Percentiles rank a stretch among this genome's conserved stretches.
phyloP scores from a whole-genome alignment of 768 basidiomycete genomes.

The Lactifluus pinguis region DNA sequence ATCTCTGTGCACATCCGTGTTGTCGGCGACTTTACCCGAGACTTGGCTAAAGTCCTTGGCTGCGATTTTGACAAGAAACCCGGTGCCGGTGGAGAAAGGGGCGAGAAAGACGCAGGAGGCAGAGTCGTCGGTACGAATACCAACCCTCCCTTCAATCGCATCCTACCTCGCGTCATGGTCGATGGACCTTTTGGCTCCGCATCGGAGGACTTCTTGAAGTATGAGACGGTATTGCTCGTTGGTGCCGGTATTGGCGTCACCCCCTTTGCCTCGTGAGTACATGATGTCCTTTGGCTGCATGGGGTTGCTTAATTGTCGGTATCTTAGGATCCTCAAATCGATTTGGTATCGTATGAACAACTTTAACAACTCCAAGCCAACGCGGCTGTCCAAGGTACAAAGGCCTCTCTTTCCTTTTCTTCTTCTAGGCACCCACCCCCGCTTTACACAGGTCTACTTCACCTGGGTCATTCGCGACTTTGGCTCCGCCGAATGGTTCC shows the following conservation, averaged over 20 bases:
- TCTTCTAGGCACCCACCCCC: neutral
- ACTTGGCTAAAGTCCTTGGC: conserved; percentile 72
- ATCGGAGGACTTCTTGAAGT: conserved; percentile 85
- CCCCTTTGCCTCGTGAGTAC: conserved; percentile 83
- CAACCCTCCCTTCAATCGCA: conserved; percentile 55
- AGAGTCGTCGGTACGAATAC: conserved; percentile 50
- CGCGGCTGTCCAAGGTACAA: conserved; percentile 71
- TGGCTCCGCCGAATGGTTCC: conserved; percentile 87
- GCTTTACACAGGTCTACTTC: conserved; percentile 55
- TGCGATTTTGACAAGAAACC: conserved; percentile 64
- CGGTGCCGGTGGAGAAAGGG: conserved; percentile 37
- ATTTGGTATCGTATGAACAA: conserved; percentile 98
- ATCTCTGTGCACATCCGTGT: conserved; percentile 90
- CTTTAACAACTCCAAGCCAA: conserved; percentile 62
- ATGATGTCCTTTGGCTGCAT: conserved; percentile 19
- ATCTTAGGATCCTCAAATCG: conserved; percentile 64
- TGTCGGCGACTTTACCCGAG: conserved; percentile 86
- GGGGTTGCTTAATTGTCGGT: neutral
- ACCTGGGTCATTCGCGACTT: conserved; percentile 96
- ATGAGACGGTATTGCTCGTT: conserved; percentile 80
- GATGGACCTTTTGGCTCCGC: conserved; percentile 94
- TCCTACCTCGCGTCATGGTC: conserved; percentile 88
- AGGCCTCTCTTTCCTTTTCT: neutral
- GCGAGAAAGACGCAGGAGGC: conserved; percentile 35
- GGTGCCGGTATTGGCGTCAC: conserved; percentile 97